Evolutionary conservation across 768 basidiomycete genomes (phyloP).

Genomic region (Lyophyllum decastes): DNA sequence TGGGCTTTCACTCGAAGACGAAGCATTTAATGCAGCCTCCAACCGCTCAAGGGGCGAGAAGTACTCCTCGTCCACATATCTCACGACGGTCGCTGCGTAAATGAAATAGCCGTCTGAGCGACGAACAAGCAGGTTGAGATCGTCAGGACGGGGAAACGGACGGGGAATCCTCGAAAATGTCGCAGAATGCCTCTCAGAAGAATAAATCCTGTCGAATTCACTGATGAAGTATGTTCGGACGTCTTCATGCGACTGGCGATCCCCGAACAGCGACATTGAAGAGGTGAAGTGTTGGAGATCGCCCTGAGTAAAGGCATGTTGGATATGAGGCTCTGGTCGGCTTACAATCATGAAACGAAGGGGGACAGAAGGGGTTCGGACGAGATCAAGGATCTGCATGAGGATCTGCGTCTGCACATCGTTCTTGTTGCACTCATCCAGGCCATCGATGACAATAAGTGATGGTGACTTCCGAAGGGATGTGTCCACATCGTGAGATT

Average conservation of each 20-base stretch:
- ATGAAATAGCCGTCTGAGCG: neutral
- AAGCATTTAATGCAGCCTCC: neutral
- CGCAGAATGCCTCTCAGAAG: neutral
- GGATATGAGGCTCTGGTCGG: conserved; percentile 27
- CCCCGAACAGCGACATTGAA: neutral
- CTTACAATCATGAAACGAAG: conserved; percentile 25
- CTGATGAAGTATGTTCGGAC: neutral
- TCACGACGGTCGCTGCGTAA: neutral
- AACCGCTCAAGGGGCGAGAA: neutral
- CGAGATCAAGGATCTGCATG: conserved; percentile 3
- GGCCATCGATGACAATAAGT: conserved; percentile 25
- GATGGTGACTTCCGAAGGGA: too few species aligned
- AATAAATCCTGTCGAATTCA: neutral
- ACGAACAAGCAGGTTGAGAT: neutral
- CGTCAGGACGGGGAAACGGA: neutral
- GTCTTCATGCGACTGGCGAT: too few species aligned
- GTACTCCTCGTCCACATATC: neutral
- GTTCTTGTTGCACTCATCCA: conserved; percentile 26
- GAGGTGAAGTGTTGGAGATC: neutral
- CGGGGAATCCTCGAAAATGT: neutral
- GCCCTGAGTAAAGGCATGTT: neutral
- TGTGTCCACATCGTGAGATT: too few species aligned
- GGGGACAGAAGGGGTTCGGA: conserved; percentile 12
- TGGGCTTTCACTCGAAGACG: neutral
- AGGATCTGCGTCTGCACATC: conserved; percentile 15